Percentiles rank a stretch among this genome's conserved stretches.
Evolutionary conservation across 805 yeast genomes (phyloP).

Genomic region (Nakazawaea anatomiae): DNA sequence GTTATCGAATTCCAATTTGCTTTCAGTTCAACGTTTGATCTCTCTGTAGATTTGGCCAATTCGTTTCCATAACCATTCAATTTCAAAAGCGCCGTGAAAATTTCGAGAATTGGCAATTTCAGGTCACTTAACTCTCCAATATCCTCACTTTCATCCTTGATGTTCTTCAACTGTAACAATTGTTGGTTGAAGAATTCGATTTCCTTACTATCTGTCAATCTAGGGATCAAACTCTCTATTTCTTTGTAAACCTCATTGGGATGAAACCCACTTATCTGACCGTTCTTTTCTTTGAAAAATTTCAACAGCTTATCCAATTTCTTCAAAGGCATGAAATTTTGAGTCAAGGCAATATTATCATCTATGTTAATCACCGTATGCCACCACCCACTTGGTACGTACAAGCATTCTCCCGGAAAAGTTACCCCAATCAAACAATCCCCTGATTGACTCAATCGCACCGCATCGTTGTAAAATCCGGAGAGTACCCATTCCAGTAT

Average conservation of each 20-base stretch:
- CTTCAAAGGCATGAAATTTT: constrained; percentile 73
- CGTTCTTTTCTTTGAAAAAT: constrained; percentile 60
- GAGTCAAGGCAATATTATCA: constrained; percentile 82
- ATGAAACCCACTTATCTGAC: constrained; percentile 79
- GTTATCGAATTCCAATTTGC: constrained; percentile 11
- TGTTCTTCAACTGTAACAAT: constrained; percentile 19
- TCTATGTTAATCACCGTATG: constrained; percentile 84
- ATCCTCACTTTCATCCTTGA: constrained; percentile 41
- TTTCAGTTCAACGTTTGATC: constrained; percentile 28
- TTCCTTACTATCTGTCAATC: constrained; percentile 14
- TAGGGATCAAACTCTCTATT: constrained; percentile 24
- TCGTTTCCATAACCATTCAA: constrained; percentile 29
- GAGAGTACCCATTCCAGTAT: constrained; percentile 86
- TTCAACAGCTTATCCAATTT: constrained; percentile 55
- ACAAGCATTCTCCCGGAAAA: constrained; percentile 75
- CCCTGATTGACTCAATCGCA: constrained; percentile 38
- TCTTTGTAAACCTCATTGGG: constrained; percentile 42
- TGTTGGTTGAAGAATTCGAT: constrained; percentile 3
- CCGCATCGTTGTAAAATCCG: constrained; percentile 72
- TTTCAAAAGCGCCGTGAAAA: constrained; percentile 47
- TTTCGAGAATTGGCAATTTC: constrained; percentile 54
- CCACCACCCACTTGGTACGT: constrained; percentile 98
- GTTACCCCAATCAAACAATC: constrained; percentile 67
- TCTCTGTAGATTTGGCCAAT: constrained; percentile 28
- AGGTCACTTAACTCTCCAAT: constrained; percentile 46